These are phyloP conservation scores for Saururus chinensis DNA, from an alignment of 164 flowering plant genomes.

Conservation along the genomic window DNA sequence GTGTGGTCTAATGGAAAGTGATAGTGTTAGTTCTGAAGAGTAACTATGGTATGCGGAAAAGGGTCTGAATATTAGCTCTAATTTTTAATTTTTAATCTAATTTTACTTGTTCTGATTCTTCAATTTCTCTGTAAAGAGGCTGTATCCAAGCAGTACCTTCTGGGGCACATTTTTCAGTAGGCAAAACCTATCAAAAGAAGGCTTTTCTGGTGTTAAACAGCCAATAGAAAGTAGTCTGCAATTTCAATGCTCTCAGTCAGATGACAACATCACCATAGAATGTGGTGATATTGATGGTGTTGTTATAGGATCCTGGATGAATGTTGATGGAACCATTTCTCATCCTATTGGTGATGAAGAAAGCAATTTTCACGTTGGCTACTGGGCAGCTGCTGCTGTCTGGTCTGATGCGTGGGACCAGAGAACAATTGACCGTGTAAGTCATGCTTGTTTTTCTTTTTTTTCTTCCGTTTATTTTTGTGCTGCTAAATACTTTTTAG, in stretches of 20 bases:
- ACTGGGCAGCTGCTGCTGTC: constrained; percentile 89
- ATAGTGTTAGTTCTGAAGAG: not conserved
- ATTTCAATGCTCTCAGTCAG: constrained; percentile 25
- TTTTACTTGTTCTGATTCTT: constrained; percentile 16
- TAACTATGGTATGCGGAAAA: not conserved
- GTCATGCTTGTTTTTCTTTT: constrained; percentile 14
- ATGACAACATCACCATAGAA: constrained; percentile 29
- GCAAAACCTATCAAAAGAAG: constrained; percentile 24
- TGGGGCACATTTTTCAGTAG: constrained; percentile 51
- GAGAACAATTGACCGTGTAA: constrained; percentile 81
- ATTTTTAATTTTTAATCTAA: not conserved
- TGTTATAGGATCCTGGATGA: constrained; percentile 80
- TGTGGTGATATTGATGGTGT: constrained; percentile 96
- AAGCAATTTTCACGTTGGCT: constrained; percentile 33
- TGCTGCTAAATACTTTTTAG: not conserved
- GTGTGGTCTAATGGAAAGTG: not conserved
- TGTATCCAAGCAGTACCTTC: constrained; percentile 85
- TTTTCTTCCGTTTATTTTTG: not conserved
- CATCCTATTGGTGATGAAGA: constrained; percentile 39
- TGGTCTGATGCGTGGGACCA: constrained; percentile 93
- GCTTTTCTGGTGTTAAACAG: constrained; percentile 17
- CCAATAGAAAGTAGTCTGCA: constrained; percentile 24
- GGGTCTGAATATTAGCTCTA: not conserved
- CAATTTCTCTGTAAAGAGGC: constrained; percentile 40
- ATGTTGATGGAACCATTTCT: constrained; percentile 24